Percentiles rank a stretch among this genome's conserved stretches.
phyloP scores from a whole-genome alignment of 805 yeast genomes.

The Metschnikowia kunwiensis region DNA sequence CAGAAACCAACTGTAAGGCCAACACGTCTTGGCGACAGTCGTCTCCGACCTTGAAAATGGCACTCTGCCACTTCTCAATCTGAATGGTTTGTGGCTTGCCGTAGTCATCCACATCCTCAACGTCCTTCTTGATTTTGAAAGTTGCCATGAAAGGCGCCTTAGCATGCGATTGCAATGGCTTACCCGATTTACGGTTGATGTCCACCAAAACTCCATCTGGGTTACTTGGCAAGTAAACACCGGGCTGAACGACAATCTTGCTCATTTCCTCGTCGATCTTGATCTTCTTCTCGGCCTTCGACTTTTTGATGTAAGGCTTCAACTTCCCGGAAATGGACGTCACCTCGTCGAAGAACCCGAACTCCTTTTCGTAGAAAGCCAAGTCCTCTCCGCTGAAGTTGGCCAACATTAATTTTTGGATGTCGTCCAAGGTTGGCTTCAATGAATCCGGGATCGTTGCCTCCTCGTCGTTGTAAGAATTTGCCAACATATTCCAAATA shows the following conservation, averaged over 20 bases:
- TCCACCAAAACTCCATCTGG: conserved; percentile 95
- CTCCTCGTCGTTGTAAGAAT: conserved; percentile 87
- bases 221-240: conserved; percentile 91
- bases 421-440: conserved; percentile 78
- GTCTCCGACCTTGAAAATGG: conserved; percentile 98
- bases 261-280: conserved; percentile 97
- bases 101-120: conserved; percentile 42
- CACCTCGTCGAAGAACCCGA: conserved; percentile 84
- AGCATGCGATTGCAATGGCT: conserved; percentile 95
- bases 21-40: conserved; percentile 97
- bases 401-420: conserved; percentile 60
- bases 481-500: conserved; percentile 96
- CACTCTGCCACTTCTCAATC: conserved; percentile 81
- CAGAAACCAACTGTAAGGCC: conserved; percentile 86
- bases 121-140: conserved; percentile 71
- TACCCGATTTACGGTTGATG: conserved; percentile 87
- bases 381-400: conserved; percentile 61
- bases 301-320: conserved; percentile 88
- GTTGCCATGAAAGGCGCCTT: conserved; percentile 98
- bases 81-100: conserved; percentile 33
- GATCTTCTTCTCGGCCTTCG: conserved; percentile 93
- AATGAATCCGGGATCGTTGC: conserved; percentile 72
- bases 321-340: conserved; percentile 92
- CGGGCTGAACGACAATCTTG: conserved; percentile 65
- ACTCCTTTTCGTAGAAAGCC: conserved; percentile 75